Evolutionary conservation across 2,329 filamentous ascomycete species (phyloP).

Genomic region (Rhinocladiella similis): DNA sequence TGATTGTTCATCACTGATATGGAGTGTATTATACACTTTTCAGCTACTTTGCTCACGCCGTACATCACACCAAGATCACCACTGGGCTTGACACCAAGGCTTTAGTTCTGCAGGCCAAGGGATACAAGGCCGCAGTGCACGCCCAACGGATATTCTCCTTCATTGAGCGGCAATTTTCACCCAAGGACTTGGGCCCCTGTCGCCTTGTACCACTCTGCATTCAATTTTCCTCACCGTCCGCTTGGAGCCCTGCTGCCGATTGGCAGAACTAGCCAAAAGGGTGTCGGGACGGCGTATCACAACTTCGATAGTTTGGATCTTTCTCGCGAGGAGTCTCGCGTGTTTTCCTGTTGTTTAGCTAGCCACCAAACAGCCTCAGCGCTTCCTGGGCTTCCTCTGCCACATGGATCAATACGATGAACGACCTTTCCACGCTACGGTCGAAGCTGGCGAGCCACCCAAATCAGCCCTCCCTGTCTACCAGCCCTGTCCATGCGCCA

Average conservation of each 20-base stretch:
- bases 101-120: constrained; percentile 9
- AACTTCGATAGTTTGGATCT: neutral
- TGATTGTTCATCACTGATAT: neutral
- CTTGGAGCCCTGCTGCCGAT: neutral
- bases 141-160: neutral
- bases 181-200: neutral
- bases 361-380: neutral
- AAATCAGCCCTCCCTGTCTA: neutral
- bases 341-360: neutral
- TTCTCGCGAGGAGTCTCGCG: neutral
- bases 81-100: neutral
- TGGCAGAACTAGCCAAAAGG: neutral
- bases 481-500: neutral
- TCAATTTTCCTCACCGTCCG: neutral
- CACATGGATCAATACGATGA: neutral
- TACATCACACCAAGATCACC: neutral
- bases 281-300: neutral
- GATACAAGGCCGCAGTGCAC: neutral
- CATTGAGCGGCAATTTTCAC: neutral
- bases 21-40: neutral
- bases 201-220: neutral
- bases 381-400: neutral
- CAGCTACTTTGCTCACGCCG: neutral
- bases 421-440: neutral
- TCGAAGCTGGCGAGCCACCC: neutral